Evolutionary conservation across 78 protist genomes (phyloP).

Genomic region (Cyanophora paradoxa): DNA sequence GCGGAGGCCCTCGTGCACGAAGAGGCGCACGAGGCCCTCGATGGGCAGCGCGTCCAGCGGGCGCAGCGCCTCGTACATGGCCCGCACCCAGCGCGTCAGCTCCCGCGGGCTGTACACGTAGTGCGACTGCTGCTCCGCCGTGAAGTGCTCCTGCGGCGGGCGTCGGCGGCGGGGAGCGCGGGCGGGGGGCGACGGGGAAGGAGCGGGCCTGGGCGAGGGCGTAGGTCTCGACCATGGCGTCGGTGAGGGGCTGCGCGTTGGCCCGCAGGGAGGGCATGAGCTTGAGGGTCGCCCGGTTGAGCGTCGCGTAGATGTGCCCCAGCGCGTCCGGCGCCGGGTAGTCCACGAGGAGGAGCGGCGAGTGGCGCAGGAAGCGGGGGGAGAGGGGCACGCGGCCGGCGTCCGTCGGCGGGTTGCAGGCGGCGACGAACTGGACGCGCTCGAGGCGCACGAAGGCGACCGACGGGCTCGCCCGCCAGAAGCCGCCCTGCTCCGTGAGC

Average conservation of each 20-base stretch:
- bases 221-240: slow-evolving; percentile 92
- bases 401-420: slow-evolving; percentile 98
- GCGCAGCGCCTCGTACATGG: slow-evolving; percentile 61
- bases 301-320: slow-evolving; percentile 91
- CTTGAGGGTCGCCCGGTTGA: slow-evolving; percentile 82
- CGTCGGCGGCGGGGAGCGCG: too few relatives aligned
- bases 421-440: slow-evolving; percentile 81
- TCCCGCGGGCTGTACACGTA: slow-evolving; percentile 96
- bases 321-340: slow-evolving; percentile 88
- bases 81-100: slow-evolving; percentile 91
- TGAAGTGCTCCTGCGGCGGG: slow-evolving; percentile 77
- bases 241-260: slow-evolving; percentile 69
- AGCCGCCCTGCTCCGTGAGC: slow-evolving; percentile 90
- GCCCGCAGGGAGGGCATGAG: slow-evolving; percentile 55
- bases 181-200: too few relatives aligned
- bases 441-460: slow-evolving; percentile 74
- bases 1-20: slow-evolving; percentile 94
- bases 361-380: slow-evolving; percentile 79
- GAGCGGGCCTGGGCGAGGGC: slow-evolving; percentile 48
- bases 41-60: not conserved
- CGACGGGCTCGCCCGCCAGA: slow-evolving; percentile 61
- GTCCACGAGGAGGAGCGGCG: slow-evolving; percentile 92
- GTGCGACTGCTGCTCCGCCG: slow-evolving; percentile 89
- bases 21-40: slow-evolving; percentile 69
- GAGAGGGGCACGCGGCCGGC: slow-evolving; percentile 92